phyloP scores from a whole-genome alignment of 2,329 filamentous ascomycete genomes.

The Annulohypoxylon truncatum region DNA sequence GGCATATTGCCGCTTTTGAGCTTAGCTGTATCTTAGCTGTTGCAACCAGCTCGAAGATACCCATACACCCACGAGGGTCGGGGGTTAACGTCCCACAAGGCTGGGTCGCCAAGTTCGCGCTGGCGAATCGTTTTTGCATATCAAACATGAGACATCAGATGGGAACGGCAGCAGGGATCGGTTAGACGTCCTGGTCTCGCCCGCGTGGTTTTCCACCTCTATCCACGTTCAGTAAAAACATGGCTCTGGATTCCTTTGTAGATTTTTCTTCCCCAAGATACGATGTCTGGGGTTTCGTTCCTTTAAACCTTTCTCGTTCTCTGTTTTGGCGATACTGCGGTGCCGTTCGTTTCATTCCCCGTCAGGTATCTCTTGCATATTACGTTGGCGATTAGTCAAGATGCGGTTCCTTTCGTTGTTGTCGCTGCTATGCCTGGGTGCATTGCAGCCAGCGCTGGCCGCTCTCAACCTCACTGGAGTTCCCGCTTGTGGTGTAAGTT shows the following conservation, averaged over 20 bases:
- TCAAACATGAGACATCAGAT: conserved; percentile 7
- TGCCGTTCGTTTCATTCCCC: conserved; percentile 31
- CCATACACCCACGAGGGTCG: conserved; percentile 15
- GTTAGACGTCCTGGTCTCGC: conserved; percentile 13
- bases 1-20: conserved; percentile 32
- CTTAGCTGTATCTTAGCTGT: conserved; percentile 34
- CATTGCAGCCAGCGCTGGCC: conserved; percentile 38
- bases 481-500: conserved; percentile 43
- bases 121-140: conserved; percentile 11
- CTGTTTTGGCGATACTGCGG: conserved; percentile 15
- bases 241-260: conserved; percentile 13
- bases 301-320: conserved; percentile 15
- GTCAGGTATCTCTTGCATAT: conserved; percentile 7
- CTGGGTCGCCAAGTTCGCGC: conserved; percentile 29
- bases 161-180: conserved; percentile 21
- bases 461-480: conserved; percentile 31
- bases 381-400: conserved; percentile 20
- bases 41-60: conserved; percentile 26
- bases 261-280: conserved; percentile 5
- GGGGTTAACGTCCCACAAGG: conserved; percentile 32
- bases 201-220: conserved; percentile 14
- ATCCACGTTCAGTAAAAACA: background rate
- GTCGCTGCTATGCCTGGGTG: conserved; percentile 33
- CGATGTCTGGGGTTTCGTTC: conserved; percentile 29
- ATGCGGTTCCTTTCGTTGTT: conserved; percentile 38